Evolutionary conservation across 176 grass and related monocot genomes (phyloP), one percentile per base, ranked within the genome.

Genomic region (Eleusine coracana): DNA sequence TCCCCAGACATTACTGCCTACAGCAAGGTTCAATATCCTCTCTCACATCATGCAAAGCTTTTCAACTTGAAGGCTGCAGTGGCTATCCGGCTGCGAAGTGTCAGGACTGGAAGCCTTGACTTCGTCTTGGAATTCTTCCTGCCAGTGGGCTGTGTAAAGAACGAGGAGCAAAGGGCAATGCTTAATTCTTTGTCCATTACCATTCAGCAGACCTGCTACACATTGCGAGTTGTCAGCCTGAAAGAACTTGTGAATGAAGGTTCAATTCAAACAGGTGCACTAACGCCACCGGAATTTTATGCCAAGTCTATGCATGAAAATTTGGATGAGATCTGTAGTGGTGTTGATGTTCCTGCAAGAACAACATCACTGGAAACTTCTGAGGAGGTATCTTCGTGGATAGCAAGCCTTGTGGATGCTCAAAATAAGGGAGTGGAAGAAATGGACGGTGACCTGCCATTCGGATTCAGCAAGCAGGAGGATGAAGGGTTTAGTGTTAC

Each of bases 121-220:
- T 93, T 94, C 70, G 93, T 99, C 34, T 68, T 99, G 62, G 97
- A 99, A 78, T 99, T 99, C 55, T 99, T 99, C 85, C 73, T 99
- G 81, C 97, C 93, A 46, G 39, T 73, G 20, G 70, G 90, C 78
- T 94, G 93, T 79, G 59, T 70, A 83, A 52, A 89, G 2, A 65
- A 34, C 10, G 91, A 90, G 75, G 70, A 88, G 39, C 97, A 96
- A 61, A 90, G 75, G 69, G 37, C 73, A 44, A 88, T 96, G 89
- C 87, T 99, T 55, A 93, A 90, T 60, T 89, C 89, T 78, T 71
- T 99, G 70, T 96, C 97, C 60, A 72, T 77, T 14, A 96, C 91
- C 1, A 86, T 99, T 56, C 93, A 96, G 52, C 86, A 92, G 68
- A 62, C 76, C 39, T 90, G 91, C 62, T 80, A 61, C 36, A 91